phyloP scores from a whole-genome alignment of 2,329 filamentous ascomycete species.

The Calonectria pteridis region DNA sequence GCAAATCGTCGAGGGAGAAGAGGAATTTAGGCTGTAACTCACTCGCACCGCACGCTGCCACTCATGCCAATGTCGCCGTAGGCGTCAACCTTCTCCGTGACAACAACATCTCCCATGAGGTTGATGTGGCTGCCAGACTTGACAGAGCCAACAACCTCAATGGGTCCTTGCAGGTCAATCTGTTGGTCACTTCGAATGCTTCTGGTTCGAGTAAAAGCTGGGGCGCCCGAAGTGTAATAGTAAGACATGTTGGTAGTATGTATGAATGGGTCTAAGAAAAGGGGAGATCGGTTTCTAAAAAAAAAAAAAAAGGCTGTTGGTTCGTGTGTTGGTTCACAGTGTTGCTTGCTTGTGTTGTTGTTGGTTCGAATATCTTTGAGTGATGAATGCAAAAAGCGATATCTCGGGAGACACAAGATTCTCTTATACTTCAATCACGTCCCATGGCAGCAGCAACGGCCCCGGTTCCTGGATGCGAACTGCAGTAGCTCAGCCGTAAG shows the following conservation, averaged over 20 bases:
- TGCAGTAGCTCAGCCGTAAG: slow-evolving; percentile 28
- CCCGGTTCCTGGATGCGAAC: slow-evolving; percentile 19
- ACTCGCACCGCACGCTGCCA: slow-evolving; percentile 59
- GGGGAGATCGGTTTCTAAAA: background rate
- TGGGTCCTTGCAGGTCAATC: slow-evolving; percentile 56
- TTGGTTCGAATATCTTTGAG: background rate
- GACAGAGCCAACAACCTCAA: slow-evolving; percentile 62
- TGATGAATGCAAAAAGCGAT: background rate
- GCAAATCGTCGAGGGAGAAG: background rate
- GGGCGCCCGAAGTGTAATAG: slow-evolving; percentile 41
- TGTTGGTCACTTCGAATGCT: slow-evolving; percentile 58
- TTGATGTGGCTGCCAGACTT: slow-evolving; percentile 59
- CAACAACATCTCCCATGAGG: slow-evolving; percentile 58
- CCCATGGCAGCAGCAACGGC: slow-evolving; percentile 9
- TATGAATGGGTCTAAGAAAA: background rate
- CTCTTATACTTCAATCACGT: slow-evolving; percentile 22
- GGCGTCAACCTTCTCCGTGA: slow-evolving; percentile 60
- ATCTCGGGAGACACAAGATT: slow-evolving; percentile 14
- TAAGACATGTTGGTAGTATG: slow-evolving; percentile 38
- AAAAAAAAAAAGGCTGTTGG: background rate
- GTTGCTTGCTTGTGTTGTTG: too few relatives aligned
- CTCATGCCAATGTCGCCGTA: slow-evolving; percentile 59
- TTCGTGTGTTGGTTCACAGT: slow-evolving; percentile 1
- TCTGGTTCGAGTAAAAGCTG: slow-evolving; percentile 48
- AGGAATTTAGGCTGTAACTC: slow-evolving; percentile 30